Evolutionary conservation across 495 filamentous ascomycete species (phyloP), one percentile per base, ranked within the genome.

Genomic region (Penicillium fimorum): DNA sequence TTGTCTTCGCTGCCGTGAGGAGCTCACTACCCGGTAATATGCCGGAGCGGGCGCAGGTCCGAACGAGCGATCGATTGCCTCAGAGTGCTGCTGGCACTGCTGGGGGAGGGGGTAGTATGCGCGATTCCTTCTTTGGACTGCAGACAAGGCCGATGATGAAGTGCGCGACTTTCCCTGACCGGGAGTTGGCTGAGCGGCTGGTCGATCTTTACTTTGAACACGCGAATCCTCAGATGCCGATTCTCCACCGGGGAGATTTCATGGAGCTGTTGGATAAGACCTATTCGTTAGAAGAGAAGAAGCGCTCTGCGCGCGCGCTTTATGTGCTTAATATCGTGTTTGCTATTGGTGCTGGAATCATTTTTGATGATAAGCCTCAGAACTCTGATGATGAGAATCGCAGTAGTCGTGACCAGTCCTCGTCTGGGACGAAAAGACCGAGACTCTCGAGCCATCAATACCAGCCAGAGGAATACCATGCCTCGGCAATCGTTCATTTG

Each of bases 291-390:
- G 83, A 87, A 33, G 83, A 83, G 50, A 83, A 84, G 54, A 82
- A 82, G 53, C 82, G 90, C 29, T 89, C 87, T 18, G 84, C 92
- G 8, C 83, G 90, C 48, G 92, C 96, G 70, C 82, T 92, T 13
- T 97, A 97, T 67, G 84, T 92, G 70, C 80, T 97, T 46, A 96
- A 96, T 70, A 97, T 97, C 69, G 93, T 97, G n/a, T 97, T 93
- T 74, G 93, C 93, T 6, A 96, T 97, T 58, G 93, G 93, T 9
- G 88, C 90, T 12, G 93, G 92, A 1, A 96, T 96, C 60, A 95
- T 96, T 58, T 83, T 96, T 60, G 88, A 87, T 48, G 87, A 84
- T 54, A 78, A 81, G 24, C 59, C 71, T 25, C 64, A 66, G 35
- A 71, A 70, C 50, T 66, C 75, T 9, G 72, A 74, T 32, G 72